These are phyloP conservation scores for Carex kokanica DNA, from an alignment of 176 grass and related monocot species.

Conservation along the genomic window DNA sequence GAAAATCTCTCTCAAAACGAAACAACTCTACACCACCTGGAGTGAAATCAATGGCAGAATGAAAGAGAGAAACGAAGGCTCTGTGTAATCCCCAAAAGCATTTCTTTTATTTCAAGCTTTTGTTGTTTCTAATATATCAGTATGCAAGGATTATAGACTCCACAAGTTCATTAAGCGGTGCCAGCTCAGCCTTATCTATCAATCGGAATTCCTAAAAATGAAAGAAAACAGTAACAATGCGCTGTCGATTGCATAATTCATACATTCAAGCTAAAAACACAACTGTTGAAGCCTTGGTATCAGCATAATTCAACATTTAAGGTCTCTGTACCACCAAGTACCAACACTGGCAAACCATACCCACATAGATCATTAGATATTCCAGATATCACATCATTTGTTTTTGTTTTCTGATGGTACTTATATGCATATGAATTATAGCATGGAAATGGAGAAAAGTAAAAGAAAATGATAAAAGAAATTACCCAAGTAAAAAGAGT, in stretches of 20 bases:
- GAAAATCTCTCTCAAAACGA: conserved; percentile 5
- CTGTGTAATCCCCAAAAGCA: conserved; percentile 15
- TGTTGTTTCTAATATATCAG: conserved; percentile 17
- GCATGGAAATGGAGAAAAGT: not conserved
- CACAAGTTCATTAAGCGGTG: conserved; percentile 69
- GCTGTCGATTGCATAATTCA: not conserved
- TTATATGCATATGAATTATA: not conserved
- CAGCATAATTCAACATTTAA: not conserved
- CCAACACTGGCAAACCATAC: not conserved
- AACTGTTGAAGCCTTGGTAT: not conserved
- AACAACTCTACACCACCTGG: not conserved
- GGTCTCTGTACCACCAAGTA: not conserved
- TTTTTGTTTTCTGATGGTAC: not conserved
- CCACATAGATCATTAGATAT: no score
- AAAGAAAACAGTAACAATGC: not conserved
- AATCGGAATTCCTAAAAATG: conserved; percentile 66
- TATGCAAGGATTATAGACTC: conserved; percentile 51
- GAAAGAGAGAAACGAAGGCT: conserved; percentile 13
- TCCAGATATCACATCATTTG: not conserved
- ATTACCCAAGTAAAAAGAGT: conserved; percentile 75
- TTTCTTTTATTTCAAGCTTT: conserved; percentile 18
- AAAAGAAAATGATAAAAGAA: conserved; percentile 4
- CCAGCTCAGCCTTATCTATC: conserved; percentile 70
- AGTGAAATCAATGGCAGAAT: conserved; percentile 26
- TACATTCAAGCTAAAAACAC: not conserved